Evolutionary conservation across 805 yeast species (phyloP), one percentile per base, ranked within the genome.

Genomic region (Yamadazyma kitorensis): DNA sequence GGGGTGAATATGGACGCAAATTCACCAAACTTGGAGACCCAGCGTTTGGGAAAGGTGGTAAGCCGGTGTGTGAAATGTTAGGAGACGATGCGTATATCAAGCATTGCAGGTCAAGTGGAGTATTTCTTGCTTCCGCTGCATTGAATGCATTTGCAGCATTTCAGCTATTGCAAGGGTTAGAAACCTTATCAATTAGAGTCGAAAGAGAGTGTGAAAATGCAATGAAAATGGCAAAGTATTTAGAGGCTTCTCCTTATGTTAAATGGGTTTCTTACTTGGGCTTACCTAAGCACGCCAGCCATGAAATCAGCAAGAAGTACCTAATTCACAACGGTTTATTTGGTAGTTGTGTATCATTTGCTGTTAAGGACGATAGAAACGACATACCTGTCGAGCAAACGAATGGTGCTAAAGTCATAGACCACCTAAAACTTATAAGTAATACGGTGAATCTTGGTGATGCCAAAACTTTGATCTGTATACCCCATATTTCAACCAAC

Each of bases 211-310:
- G 82, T 39, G 61, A 73, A 46, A 91, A 91, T 58, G 83, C 97
- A 13, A 63, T 83, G 47, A 77, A 76, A 48, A 73, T 91, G 44
- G 96, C 96, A 16, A 59, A 76, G 55, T 82, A 73, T 66, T 72
- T 91, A 48, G 87, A 84, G 57, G 60, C 64, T 35, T 74, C 82
- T 14, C 78, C 80, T 24, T 67, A 85, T 55, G 95, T 89, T 27
- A 64, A 80, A 18, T 84, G 94, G 89, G 97, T 91, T 21, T 83
- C 94, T 6, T 89, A 91, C 55, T 89, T 95, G 36, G 98, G 97
- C 47, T 74, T 89, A 41, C 78, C 76, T 48, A 74, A 83, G 27
- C 85, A 80, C 44, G 80, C 80, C 48, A 77, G 81, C 56, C 94
- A 89, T 59, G 84, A 76, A 51, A 72, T 73, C 40, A 91, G 95